These are phyloP conservation scores for Leptosphaerulina australis DNA, from an alignment of 2,329 filamentous ascomycete species.

Conservation along the genomic window DNA sequence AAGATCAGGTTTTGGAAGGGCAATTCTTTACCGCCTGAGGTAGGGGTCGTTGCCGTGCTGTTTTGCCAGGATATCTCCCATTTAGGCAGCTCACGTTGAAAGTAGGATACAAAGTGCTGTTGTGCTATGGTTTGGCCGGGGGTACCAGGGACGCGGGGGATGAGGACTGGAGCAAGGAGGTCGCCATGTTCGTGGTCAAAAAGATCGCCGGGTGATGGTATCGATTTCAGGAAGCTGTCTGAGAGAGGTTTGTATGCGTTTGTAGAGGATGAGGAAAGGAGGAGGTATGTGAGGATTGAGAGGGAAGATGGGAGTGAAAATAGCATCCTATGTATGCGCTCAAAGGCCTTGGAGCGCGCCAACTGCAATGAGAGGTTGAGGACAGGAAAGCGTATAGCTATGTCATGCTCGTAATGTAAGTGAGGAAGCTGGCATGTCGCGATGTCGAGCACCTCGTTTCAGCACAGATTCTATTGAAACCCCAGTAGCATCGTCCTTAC, in stretches of 20 bases:
- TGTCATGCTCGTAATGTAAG: slow-evolving; percentile 1
- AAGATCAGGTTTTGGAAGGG: slow-evolving; percentile 89
- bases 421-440: slow-evolving; percentile 1
- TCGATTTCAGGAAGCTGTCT: slow-evolving; percentile 71
- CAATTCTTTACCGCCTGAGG: slow-evolving; percentile 70
- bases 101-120: slow-evolving; percentile 84
- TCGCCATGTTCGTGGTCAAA: slow-evolving; percentile 79
- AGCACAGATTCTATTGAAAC: slow-evolving; percentile 30
- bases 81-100: slow-evolving; percentile 71
- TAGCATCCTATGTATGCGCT: slow-evolving; percentile 22
- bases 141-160: slow-evolving; percentile 87
- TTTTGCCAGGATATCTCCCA: slow-evolving; percentile 89
- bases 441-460: slow-evolving; percentile 17
- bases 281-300: slow-evolving; percentile 20
- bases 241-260: slow-evolving; percentile 68
- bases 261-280: slow-evolving; percentile 26
- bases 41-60: slow-evolving; percentile 82
- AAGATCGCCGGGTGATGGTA: slow-evolving; percentile 73
- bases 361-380: neutral
- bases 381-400: neutral
- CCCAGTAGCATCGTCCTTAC: slow-evolving; percentile 13
- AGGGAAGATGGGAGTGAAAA: slow-evolving; percentile 21
- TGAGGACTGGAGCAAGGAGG: slow-evolving; percentile 84
- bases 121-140: slow-evolving; percentile 74
- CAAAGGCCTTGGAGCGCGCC: neutral